phyloP scores from a whole-genome alignment of 2,329 filamentous ascomycete genomes.

The Penicillium griseofulvum region DNA sequence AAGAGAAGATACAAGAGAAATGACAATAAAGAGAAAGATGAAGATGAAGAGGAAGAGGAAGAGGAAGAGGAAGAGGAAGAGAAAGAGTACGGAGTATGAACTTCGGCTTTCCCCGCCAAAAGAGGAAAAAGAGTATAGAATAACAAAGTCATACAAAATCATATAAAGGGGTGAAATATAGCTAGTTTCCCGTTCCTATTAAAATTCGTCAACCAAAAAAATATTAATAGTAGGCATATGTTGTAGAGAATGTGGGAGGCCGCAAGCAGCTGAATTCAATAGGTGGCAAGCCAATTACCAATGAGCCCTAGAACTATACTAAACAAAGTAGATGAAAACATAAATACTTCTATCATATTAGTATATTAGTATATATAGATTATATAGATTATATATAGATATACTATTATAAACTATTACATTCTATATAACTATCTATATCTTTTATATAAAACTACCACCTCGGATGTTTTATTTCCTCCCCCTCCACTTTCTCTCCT shows the following conservation, averaged over 20 bases:
- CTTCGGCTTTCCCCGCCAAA: not conserved
- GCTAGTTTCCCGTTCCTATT: not conserved
- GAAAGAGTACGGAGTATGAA: not conserved
- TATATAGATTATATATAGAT: too few species aligned
- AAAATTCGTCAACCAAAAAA: not conserved
- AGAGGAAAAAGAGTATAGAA: not conserved
- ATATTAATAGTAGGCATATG: not conserved
- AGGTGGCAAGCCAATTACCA: slow-evolving; percentile 15
- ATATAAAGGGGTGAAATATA: not conserved
- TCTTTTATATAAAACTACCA: not conserved
- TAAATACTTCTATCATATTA: not conserved
- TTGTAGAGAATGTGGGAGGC: not conserved
- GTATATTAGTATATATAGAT: too few species aligned
- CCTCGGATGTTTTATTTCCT: slow-evolving; percentile 6
- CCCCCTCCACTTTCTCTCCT: slow-evolving; percentile 10
- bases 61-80: not conserved
- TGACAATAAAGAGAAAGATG: not conserved
- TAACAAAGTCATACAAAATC: not conserved
- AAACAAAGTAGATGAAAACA: not conserved
- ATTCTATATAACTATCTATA: not conserved
- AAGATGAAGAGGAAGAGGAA: not conserved
- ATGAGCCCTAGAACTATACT: not conserved
- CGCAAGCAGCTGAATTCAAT: slow-evolving; percentile 15
- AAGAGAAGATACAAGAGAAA: not conserved
- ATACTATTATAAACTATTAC: too few species aligned